Evolutionary conservation across 1,139 yeast genomes (phyloP).

Genomic region (Debaryomycetaceae sp.): DNA sequence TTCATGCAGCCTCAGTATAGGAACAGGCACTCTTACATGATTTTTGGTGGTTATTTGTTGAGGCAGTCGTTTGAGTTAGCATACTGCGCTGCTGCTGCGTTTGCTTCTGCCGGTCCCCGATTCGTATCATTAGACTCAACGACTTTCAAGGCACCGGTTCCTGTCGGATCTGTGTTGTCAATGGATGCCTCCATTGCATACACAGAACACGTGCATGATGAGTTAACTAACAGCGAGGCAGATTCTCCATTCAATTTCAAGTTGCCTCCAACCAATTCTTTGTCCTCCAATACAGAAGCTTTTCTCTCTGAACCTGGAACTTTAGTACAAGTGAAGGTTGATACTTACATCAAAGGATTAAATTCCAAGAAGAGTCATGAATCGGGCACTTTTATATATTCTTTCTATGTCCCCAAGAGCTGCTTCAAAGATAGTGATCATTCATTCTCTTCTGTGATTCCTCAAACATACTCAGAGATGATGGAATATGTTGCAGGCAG

Average conservation of each 20-base stretch:
- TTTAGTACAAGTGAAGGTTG: conserved; percentile 83
- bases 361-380: conserved; percentile 59
- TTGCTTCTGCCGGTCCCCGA: conserved; percentile 78
- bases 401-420: conserved; percentile 73
- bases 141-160: conserved; percentile 89
- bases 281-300: conserved; percentile 52
- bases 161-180: conserved; percentile 85
- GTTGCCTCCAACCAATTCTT: conserved; percentile 53
- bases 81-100: conserved; percentile 87
- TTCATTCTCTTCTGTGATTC: conserved; percentile 67
- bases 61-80: conserved; percentile 92
- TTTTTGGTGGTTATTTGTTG: conserved; percentile 88
- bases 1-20: conserved; percentile 97
- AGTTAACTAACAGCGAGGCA: conserved; percentile 24
- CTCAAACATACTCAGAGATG: conserved; percentile 88
- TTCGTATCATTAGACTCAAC: conserved; percentile 88
- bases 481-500: conserved; percentile 87
- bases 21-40: conserved; percentile 90
- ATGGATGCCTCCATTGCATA: conserved; percentile 81
- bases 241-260: conserved; percentile 48
- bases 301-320: conserved; percentile 80
- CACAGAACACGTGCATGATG: conserved; percentile 67
- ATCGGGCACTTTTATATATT: conserved; percentile 84
- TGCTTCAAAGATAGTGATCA: conserved; percentile 31
- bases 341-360: conserved; percentile 68